phyloP scores from a whole-genome alignment of 2,329 filamentous ascomycete species.

The Trichoderma sp. region DNA sequence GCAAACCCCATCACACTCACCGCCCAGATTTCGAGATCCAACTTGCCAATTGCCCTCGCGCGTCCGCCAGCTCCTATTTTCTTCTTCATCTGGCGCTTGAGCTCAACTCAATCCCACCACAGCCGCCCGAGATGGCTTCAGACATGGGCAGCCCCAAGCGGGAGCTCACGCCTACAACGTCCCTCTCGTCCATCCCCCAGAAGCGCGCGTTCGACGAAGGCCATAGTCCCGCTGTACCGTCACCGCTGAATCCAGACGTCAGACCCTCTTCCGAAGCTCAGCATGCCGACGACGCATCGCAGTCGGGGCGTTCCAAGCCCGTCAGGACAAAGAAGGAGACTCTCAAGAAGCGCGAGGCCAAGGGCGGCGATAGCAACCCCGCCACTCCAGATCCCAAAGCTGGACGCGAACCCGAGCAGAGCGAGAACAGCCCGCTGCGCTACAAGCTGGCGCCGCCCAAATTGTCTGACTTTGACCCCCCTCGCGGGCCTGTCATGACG shows the following conservation, averaged over 20 bases:
- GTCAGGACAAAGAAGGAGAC: slow-evolving; percentile 61
- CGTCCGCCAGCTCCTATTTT: not conserved
- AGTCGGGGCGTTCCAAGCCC: slow-evolving; percentile 37
- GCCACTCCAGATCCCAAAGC: slow-evolving; percentile 56
- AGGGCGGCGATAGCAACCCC: slow-evolving; percentile 51
- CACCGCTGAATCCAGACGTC: slow-evolving; percentile 69
- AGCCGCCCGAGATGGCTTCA: slow-evolving; percentile 33
- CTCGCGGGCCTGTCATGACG: slow-evolving; percentile 56
- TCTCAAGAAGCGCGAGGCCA: slow-evolving; percentile 66
- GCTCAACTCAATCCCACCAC: not conserved
- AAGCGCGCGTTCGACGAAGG: slow-evolving; percentile 67
- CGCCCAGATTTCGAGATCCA: not conserved
- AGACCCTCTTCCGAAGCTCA: slow-evolving; percentile 39
- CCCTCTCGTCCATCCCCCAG: slow-evolving; percentile 54
- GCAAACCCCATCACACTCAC: not conserved
- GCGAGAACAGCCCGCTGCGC: slow-evolving; percentile 52
- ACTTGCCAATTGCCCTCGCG: not conserved
- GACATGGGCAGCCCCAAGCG: slow-evolving; percentile 39
- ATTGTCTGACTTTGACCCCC: slow-evolving; percentile 57
- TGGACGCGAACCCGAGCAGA: slow-evolving; percentile 38
- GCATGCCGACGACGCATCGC: slow-evolving; percentile 45
- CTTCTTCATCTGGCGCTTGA: not conserved
- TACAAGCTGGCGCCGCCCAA: slow-evolving; percentile 66
- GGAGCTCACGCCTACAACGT: slow-evolving; percentile 40
- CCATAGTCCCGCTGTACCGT: slow-evolving; percentile 68